Evolutionary conservation across 2,329 filamentous ascomycete genomes (phyloP), one percentile per base, ranked within the genome.

Genomic region (Westerdykella ornata): DNA sequence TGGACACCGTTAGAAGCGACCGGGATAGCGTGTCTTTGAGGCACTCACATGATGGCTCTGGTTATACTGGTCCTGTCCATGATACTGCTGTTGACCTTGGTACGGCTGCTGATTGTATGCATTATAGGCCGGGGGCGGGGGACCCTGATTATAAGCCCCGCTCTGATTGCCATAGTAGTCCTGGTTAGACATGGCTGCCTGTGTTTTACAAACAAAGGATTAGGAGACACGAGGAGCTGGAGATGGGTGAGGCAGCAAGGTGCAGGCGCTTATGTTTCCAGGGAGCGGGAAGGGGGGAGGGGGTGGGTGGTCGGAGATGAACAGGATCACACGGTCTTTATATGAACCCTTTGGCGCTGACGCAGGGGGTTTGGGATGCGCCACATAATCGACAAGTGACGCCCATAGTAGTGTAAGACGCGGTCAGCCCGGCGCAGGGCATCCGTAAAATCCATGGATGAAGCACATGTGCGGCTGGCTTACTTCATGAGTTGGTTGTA

Each of bases 131-230:
- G 30, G 30, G 7, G 8, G 30, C 30, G 22, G 22, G 35, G 51
- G 48, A 28, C 52, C 52, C 41, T 53, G 54, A 14, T 56, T 50
- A 29, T 58, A 53, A 42, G 52, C 52, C 32, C 54, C 49, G 26
- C 51, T 52, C 17, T 58, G 52, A 22, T 55, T 54, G 38, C 62
- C 59, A 52, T 67, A 67, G 44, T 65, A 66, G 36, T 62, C 60
- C 42, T 61, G 45, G 35, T 47, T 58, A 14, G 54, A 51, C 56
- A 59, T 59, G 38, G n/a, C 43, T n/a, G 22, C 26, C n/a, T 6
- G 35, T 26, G 22, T 41, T 22, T 16, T 29, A n/a, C 14, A 15
- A 11, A 28, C 34, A 39, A 18, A 28, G 35, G 26, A 32, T 22
- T 34, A 18, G 16, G 20, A 17, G 38, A 29, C 38, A 35, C 14